Conservation (phyloP, 805 yeast genomes). For the Ogataea nonfermentans region DNA sequence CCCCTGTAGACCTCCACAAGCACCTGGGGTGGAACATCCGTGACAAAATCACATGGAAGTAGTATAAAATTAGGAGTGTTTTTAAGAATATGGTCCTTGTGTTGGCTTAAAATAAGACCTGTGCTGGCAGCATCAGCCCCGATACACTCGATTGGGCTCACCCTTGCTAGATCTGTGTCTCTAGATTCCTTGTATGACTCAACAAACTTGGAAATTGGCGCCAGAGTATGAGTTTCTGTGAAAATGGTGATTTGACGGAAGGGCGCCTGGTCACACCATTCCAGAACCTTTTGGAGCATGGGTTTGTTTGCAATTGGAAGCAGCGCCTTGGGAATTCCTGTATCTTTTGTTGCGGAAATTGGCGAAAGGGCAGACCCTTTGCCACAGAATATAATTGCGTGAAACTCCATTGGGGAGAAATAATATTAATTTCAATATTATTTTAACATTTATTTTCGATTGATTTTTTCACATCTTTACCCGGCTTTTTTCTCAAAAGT, state of each 20-base stretch:
- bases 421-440: not conserved
- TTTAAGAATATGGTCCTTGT: slow-evolving; percentile 38
- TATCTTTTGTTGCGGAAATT: slow-evolving; percentile 56
- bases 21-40: slow-evolving; percentile 88
- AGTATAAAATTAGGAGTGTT: slow-evolving; percentile 60
- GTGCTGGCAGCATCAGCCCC: slow-evolving; percentile 50
- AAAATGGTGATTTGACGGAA: slow-evolving; percentile 70
- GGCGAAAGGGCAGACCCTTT: slow-evolving; percentile 74
- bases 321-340: slow-evolving; percentile 78
- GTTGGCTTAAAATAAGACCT: slow-evolving; percentile 59
- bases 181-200: slow-evolving; percentile 45
- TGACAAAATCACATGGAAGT: slow-evolving; percentile 90
- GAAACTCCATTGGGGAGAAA: slow-evolving; percentile 64
- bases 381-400: slow-evolving; percentile 89
- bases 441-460: not conserved
- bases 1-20: slow-evolving; percentile 81
- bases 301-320: slow-evolving; percentile 89
- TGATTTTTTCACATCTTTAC: slow-evolving; percentile 3
- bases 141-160: slow-evolving; percentile 41
- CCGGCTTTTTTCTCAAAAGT: slow-evolving; percentile 11
- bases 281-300: slow-evolving; percentile 80
- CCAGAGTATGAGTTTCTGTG: slow-evolving; percentile 43
- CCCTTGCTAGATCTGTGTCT: slow-evolving; percentile 31
- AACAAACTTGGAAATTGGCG: slow-evolving; percentile 48
- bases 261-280: slow-evolving; percentile 89